Conservation (phyloP, 805 yeast genomes). For the Kodamaea leandrae region DNA sequence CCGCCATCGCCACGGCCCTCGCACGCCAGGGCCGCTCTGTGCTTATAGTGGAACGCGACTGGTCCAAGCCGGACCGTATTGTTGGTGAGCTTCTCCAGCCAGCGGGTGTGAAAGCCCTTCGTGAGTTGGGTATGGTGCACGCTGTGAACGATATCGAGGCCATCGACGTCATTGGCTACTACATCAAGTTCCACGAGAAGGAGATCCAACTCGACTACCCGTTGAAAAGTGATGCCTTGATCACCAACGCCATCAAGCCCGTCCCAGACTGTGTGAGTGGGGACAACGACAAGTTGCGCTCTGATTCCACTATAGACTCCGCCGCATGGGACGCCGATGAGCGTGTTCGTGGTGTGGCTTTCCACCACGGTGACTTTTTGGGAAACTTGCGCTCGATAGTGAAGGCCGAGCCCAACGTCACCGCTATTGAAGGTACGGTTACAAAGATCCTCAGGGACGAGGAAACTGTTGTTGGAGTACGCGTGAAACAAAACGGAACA, state of each 20-base stretch:
- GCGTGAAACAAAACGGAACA: constrained; percentile 40
- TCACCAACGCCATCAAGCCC: constrained; percentile 43
- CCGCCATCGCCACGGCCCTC: constrained; percentile 83
- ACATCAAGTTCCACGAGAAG: constrained; percentile 63
- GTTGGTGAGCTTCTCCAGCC: constrained; percentile 98
- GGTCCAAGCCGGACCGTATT: constrained; percentile 90
- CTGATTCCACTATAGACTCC: constrained; percentile 48
- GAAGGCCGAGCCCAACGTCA: constrained; percentile 65
- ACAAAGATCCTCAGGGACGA: constrained; percentile 57
- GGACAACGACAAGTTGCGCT: constrained; percentile 53
- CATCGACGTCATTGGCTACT: constrained; percentile 73
- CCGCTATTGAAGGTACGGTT: constrained; percentile 82
- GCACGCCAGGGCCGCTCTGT: constrained; percentile 90
- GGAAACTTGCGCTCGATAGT: constrained; percentile 73
- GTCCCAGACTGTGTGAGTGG: constrained; percentile 54
- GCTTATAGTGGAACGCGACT: constrained; percentile 77
- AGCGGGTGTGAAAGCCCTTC: constrained; percentile 84
- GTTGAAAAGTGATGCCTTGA: constrained; percentile 45
- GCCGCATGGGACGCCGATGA: constrained; percentile 59
- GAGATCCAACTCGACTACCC: constrained; percentile 70
- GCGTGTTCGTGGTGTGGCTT: constrained; percentile 71
- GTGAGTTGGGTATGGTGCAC: constrained; percentile 77
- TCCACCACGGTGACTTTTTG: constrained; percentile 90
- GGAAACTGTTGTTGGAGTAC: constrained; percentile 71
- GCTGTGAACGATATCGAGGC: constrained; percentile 78